These are phyloP conservation scores for Arthrobotrys musiformis DNA, from an alignment of 2,329 filamentous ascomycete species.

Conservation along the genomic window DNA sequence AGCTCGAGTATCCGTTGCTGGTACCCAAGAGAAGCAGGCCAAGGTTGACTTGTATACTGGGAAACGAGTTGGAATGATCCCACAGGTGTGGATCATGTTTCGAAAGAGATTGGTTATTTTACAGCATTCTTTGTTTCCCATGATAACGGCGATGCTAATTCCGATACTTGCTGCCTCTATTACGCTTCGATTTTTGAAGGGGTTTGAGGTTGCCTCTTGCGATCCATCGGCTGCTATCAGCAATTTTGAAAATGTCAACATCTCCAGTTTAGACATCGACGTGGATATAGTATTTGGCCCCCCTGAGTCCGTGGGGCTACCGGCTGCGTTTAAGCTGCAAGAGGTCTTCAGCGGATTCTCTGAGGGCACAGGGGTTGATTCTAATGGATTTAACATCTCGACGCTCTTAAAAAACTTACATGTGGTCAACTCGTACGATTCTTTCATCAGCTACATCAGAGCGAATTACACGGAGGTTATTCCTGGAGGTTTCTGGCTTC, in stretches of 20 bases:
- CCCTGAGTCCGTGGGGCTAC: slow-evolving; percentile 31
- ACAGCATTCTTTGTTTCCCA: slow-evolving; percentile 80
- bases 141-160: slow-evolving; percentile 77
- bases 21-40: slow-evolving; percentile 60
- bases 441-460: slow-evolving; percentile 75
- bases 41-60: slow-evolving; percentile 74
- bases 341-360: slow-evolving; percentile 37
- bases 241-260: slow-evolving; percentile 44
- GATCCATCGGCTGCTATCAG: slow-evolving; percentile 65
- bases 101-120: slow-evolving; percentile 80
- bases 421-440: slow-evolving; percentile 72
- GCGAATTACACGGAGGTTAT: slow-evolving; percentile 74
- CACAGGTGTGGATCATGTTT: slow-evolving; percentile 79
- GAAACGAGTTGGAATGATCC: slow-evolving; percentile 73
- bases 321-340: slow-evolving; percentile 32
- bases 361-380: not conserved
- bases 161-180: slow-evolving; percentile 83
- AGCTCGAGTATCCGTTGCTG: slow-evolving; percentile 50
- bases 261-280: slow-evolving; percentile 48
- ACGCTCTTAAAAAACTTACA: slow-evolving; percentile 64
- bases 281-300: slow-evolving; percentile 45
- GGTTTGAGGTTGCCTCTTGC: slow-evolving; percentile 68
- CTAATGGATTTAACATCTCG: slow-evolving; percentile 19
- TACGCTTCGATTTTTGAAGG: slow-evolving; percentile 78
- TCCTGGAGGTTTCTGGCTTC: slow-evolving; percentile 83